Evolutionary conservation across 306 rosid species (phyloP).

Genomic region (Gleditsia sinensis): DNA sequence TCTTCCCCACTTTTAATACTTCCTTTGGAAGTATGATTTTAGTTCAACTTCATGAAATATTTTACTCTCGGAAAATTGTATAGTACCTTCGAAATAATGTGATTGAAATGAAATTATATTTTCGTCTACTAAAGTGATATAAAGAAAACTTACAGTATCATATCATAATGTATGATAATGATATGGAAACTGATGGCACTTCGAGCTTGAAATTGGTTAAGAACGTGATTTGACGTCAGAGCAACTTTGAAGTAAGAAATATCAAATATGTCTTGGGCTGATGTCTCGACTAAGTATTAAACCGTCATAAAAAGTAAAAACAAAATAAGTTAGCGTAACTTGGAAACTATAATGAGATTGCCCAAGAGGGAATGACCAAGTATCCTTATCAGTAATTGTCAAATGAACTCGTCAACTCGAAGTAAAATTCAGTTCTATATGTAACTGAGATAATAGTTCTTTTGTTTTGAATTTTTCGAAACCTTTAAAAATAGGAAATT

Average conservation of each 20-base stretch:
- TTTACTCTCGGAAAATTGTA: too few species aligned
- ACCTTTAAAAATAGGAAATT: not conserved
- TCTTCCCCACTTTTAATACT: too few species aligned
- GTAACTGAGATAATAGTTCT: not conserved
- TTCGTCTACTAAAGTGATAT: too few species aligned
- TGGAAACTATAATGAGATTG: conserved; percentile 28
- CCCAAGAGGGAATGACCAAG: conserved; percentile 30
- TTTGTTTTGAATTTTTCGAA: not conserved
- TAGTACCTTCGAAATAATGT: too few species aligned
- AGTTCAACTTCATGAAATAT: too few species aligned
- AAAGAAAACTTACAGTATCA: too few species aligned
- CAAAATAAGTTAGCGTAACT: conserved; percentile 17
- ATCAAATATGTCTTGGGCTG: not conserved
- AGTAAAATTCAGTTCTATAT: not conserved
- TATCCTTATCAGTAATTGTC: not conserved
- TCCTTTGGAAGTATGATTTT: too few species aligned
- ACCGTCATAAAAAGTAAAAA: conserved; percentile 10
- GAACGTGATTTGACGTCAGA: conserved; percentile 20
- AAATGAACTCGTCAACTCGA: not conserved
- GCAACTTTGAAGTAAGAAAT: conserved; percentile 12
- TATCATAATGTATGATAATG: not conserved
- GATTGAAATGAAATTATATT: too few species aligned
- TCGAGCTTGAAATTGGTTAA: not conserved
- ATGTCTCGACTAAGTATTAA: not conserved
- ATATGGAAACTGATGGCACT: not conserved